These are phyloP conservation scores for Kazachstania taianensis DNA, from an alignment of 805 yeast genomes.

Conservation along the genomic window DNA sequence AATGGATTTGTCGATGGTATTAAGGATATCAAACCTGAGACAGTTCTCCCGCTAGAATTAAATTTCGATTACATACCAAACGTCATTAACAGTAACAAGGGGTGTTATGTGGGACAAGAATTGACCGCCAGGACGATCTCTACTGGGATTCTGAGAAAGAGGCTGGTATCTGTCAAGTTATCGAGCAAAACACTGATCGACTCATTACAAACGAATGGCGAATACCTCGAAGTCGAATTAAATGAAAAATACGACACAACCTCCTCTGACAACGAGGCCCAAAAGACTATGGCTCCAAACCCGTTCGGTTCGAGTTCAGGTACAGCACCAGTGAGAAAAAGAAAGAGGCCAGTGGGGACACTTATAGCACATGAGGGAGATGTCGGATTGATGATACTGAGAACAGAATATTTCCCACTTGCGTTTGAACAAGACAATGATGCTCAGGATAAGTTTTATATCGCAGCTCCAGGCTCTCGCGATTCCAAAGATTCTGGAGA, in stretches of 20 bases:
- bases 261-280: conserved; percentile 2
- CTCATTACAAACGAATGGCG: background rate
- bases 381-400: conserved; percentile 56
- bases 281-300: background rate
- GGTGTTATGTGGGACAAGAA: conserved; percentile 96
- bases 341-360: conserved; percentile 47
- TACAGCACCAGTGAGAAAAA: conserved; percentile 4
- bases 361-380: conserved; percentile 47
- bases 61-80: conserved; percentile 66
- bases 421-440: conserved; percentile 17
- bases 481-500: background rate
- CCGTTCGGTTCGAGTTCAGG: background rate
- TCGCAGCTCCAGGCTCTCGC: conserved; percentile 1
- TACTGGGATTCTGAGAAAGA: conserved; percentile 72
- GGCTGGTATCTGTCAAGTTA: conserved; percentile 60
- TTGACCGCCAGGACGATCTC: conserved; percentile 80
- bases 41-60: conserved; percentile 70
- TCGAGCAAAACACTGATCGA: conserved; percentile 3
- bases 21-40: conserved; percentile 37
- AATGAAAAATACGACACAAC: conserved; percentile 1
- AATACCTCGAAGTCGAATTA: conserved; percentile 9
- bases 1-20: conserved; percentile 47
- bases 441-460: conserved; percentile 6
- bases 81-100: conserved; percentile 78
- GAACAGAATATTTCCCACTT: conserved; percentile 33